Evolutionary conservation across 1,284 basidiomycete genomes (phyloP), one percentile per base, ranked within the genome.

Genomic region (Cryptococcus sp.): DNA sequence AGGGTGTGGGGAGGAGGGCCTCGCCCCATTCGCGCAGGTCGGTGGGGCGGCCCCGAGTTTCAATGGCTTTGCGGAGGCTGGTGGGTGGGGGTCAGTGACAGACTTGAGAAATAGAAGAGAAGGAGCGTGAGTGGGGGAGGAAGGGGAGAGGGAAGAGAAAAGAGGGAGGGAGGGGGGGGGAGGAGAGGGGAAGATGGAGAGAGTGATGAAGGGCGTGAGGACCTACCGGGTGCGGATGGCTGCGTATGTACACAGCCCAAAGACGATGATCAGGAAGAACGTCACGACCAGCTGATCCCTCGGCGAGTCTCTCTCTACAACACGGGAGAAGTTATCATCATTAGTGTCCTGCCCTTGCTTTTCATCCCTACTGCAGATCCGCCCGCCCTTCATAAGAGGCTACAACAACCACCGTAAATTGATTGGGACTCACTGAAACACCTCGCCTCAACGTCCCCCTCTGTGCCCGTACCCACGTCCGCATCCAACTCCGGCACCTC

Each of bases 381-480:
- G 5, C 9, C 28, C 28, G 28, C 28, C 28, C 38, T 21, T 24
- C n/a, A 21, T 11, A 33, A 7, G 47, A 43, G 37, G 28, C 11
- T 13, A 49, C 13, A 20, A 36, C 15, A 6, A 42, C 6, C 15
- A 8, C 18, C n/a, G 23, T 16, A 13, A 28, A 20, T 13, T 18
- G 54, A 5, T 21, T n/a, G 51, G 7, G 20, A 84, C 91, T 69
- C 77, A 94, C 92, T 91, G 78, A 96, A 96, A 80, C 93, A 97
- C 72, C 90, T 82, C 58, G 92, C 92, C 78, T 94, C 89, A 38
- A 97, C 90, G 75, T 96, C 92, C 23, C 92, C 92, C 73, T 95
- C 93, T 68, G 91, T 92, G n/a, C 93, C 93, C 2, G 91, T 94
- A 7, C 88, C 91, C 20, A 88, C 91, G 75, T 97, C 92, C 21